Conservation (phyloP, 495 filamentous ascomycete genomes). For the Penicillium simplicissimum region DNA sequence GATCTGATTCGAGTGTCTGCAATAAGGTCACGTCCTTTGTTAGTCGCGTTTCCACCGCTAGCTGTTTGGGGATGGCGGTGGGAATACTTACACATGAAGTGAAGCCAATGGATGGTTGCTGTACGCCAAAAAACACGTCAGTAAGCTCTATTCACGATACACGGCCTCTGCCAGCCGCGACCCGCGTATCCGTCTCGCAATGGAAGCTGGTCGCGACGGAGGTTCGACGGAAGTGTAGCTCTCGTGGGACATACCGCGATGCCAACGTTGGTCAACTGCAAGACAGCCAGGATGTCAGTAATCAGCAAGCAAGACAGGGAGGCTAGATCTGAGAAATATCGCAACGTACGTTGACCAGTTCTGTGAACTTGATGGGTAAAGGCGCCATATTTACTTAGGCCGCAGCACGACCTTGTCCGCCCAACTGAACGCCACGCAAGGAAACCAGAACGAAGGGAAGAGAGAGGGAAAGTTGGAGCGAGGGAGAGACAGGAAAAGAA, state of each 20-base stretch:
- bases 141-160: constrained; percentile 27
- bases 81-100: constrained; percentile 82
- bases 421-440: constrained; percentile 49
- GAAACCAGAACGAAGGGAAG: constrained; percentile 33
- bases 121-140: constrained; percentile 35
- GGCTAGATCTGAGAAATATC: constrained; percentile 9
- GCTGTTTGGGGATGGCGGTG: constrained; percentile 5
- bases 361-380: constrained; percentile 92
- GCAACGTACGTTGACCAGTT: constrained; percentile 78
- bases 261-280: constrained; percentile 72
- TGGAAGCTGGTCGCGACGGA: constrained; percentile 22
- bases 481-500: constrained; percentile 14
- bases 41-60: constrained; percentile 12
- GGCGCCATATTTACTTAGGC: constrained; percentile 65
- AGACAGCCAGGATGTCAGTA: constrained; percentile 27
- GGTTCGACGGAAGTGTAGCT: constrained; percentile 14
- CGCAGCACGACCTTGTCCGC: constrained; percentile 53
- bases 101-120: constrained; percentile 88
- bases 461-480: neutral
- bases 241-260: constrained; percentile 67
- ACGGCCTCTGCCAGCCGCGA: constrained; percentile 16
- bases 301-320: neutral
- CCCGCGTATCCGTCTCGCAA: constrained; percentile 25
- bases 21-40: constrained; percentile 15
- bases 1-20: constrained; percentile 96